Percentiles rank a stretch among this genome's conserved stretches.
Evolutionary conservation across 2,329 filamentous ascomycete genomes (phyloP).

Genomic region (Pyrenophora graminea): DNA sequence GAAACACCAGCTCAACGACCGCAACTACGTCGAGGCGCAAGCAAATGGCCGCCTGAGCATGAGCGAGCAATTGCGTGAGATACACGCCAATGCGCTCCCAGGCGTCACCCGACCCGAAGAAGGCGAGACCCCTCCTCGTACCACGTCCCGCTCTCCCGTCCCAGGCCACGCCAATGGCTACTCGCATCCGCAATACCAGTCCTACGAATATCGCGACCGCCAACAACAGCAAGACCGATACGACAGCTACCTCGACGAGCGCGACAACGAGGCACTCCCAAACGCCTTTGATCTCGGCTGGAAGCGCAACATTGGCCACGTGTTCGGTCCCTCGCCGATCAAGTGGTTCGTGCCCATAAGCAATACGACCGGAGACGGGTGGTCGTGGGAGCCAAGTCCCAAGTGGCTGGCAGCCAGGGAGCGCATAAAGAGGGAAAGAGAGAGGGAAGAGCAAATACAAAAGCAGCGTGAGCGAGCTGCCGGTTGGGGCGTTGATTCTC

Average conservation of each 20-base stretch:
- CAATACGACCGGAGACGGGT: constrained; percentile 89
- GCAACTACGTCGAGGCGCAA: constrained; percentile 51
- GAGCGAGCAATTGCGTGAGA: constrained; percentile 76
- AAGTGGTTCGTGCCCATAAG: constrained; percentile 81
- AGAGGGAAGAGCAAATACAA: constrained; percentile 55
- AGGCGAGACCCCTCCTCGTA: constrained; percentile 65
- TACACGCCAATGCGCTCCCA: constrained; percentile 79
- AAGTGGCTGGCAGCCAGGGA: constrained; percentile 77
- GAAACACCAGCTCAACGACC: constrained; percentile 62
- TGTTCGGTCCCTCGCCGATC: constrained; percentile 74
- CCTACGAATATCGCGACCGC: constrained; percentile 61
- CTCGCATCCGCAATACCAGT: constrained; percentile 50
- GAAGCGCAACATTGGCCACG: constrained; percentile 75
- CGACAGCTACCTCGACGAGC: constrained; percentile 82
- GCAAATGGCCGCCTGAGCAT: constrained; percentile 46
- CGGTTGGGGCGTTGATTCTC: constrained; percentile 64
- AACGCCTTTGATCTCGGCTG: constrained; percentile 92
- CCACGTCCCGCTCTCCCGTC: constrained; percentile 44
- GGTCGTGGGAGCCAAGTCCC: constrained; percentile 86
- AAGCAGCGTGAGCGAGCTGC: constrained; percentile 66
- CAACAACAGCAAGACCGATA: constrained; percentile 70
- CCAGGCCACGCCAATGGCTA: constrained; percentile 41
- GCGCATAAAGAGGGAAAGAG: constrained; percentile 53
- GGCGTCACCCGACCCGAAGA: constrained; percentile 81
- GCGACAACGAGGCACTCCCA: constrained; percentile 84